Conservation (phyloP, 441 rosid species). For the Brassica balearica region DNA sequence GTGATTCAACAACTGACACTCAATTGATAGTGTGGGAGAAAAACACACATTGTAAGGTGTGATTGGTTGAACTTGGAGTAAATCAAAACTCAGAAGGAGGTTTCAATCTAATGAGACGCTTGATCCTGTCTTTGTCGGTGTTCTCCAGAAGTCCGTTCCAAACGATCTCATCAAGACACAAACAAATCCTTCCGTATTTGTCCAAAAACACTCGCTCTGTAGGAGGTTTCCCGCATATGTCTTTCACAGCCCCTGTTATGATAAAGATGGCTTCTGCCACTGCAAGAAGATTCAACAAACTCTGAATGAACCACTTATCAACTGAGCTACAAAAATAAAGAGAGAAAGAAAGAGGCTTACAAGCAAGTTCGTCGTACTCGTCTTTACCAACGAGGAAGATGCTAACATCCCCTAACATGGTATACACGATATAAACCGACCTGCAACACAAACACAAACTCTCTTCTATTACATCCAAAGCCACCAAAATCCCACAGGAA, state of each 20-base stretch:
- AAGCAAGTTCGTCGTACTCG: conserved; percentile 97
- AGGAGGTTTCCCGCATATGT: conserved; percentile 91
- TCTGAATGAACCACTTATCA: conserved; percentile 24
- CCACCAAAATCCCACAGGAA: background rate
- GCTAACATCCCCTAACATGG: conserved; percentile 92
- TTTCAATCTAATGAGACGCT: conserved; percentile 68
- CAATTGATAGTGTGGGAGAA: background rate
- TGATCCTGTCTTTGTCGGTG: conserved; percentile 79
- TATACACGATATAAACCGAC: conserved; percentile 94
- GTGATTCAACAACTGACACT: background rate
- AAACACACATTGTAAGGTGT: background rate
- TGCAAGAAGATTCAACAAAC: conserved; percentile 29
- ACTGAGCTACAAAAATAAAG: background rate
- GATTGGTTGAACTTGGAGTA: conserved; percentile 2
- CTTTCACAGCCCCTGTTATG: conserved; percentile 85
- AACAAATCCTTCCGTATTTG: conserved; percentile 86
- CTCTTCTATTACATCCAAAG: background rate
- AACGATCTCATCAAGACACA: conserved; percentile 90
- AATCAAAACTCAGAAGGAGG: conserved; percentile 76
- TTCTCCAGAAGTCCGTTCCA: conserved; percentile 93
- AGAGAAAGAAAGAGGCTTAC: conserved; percentile 52
- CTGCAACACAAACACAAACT: conserved; percentile 44
- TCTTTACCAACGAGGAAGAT: conserved; percentile 90
- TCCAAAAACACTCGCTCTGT: conserved; percentile 92
- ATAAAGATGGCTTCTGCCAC: conserved; percentile 92